Percentiles rank a stretch among this genome's conserved stretches.
Conservation (phyloP, 345 rosid species). For the Cardamine resedifolia region DNA sequence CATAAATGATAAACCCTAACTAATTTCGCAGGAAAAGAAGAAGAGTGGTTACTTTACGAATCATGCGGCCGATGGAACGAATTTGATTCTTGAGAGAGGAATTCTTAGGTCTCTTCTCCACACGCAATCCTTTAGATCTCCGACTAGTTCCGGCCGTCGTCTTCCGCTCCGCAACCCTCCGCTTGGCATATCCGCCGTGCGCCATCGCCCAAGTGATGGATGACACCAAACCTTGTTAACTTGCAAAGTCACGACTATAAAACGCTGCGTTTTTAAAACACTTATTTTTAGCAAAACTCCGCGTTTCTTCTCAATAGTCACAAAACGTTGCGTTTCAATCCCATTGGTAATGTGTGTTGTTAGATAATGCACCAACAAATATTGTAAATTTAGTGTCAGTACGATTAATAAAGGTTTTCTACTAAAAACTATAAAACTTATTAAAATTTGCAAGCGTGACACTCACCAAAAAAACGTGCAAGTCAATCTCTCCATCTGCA, state of each 20-base stretch:
- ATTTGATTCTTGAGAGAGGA: constrained; percentile 69
- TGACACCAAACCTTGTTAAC: background rate
- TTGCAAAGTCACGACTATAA: background rate
- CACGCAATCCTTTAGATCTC: constrained; percentile 60
- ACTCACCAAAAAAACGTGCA: too few relatives aligned
- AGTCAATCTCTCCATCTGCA: too few relatives aligned
- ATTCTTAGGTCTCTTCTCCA: constrained; percentile 67
- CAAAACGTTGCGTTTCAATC: background rate
- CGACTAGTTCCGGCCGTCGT: constrained; percentile 41
- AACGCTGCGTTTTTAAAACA: background rate
- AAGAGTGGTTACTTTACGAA: constrained; percentile 12
- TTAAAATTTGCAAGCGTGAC: too few relatives aligned
- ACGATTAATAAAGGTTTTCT: too few relatives aligned
- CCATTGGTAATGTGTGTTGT: too few relatives aligned
- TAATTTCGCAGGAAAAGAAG: background rate
- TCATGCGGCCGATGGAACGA: constrained; percentile 29
- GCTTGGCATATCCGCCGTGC: constrained; percentile 22
- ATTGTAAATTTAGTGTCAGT: background rate
- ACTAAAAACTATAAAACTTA: too few relatives aligned
- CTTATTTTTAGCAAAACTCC: background rate
- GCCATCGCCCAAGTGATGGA: constrained; percentile 7
- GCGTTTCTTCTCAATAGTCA: background rate
- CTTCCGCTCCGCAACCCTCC: constrained; percentile 13
- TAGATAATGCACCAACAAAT: background rate
- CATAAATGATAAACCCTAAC: too few relatives aligned